Evolutionary conservation across 2,329 filamentous ascomycete species (phyloP).

Genomic region (Apiospora phragmitis): DNA sequence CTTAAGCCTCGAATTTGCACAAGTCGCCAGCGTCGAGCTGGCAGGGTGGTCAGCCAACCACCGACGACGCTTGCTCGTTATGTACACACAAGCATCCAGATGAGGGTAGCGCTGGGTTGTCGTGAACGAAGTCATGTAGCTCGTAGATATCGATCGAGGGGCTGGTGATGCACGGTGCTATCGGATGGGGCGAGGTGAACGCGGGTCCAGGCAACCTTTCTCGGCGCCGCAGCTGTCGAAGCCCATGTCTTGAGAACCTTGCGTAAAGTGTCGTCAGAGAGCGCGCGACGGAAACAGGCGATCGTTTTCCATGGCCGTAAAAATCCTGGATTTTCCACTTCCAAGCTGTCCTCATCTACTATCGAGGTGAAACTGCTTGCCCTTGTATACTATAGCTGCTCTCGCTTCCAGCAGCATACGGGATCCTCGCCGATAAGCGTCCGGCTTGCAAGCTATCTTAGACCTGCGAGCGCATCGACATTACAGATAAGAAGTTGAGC

Average conservation of each 20-base stretch:
- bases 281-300: not conserved
- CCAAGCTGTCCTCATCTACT: not conserved
- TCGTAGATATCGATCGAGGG: not conserved
- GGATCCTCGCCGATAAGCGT: not conserved
- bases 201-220: not conserved
- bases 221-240: not conserved
- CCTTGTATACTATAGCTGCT: not conserved
- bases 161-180: not conserved
- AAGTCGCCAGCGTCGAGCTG: not conserved
- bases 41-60: not conserved
- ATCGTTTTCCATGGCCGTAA: not conserved
- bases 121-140: not conserved
- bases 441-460: not conserved
- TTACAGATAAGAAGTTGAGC: not conserved
- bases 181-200: not conserved
- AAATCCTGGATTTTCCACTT: not conserved
- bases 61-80: not conserved
- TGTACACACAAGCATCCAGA: not conserved
- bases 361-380: not conserved
- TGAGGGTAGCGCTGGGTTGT: not conserved
- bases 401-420: not conserved
- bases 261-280: not conserved
- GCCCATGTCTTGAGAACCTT: not conserved
- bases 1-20: not conserved
- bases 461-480: not conserved